These are phyloP conservation scores for Epichloe uncinata DNA, from an alignment of 2,329 filamentous ascomycete species.

Conservation along the genomic window DNA sequence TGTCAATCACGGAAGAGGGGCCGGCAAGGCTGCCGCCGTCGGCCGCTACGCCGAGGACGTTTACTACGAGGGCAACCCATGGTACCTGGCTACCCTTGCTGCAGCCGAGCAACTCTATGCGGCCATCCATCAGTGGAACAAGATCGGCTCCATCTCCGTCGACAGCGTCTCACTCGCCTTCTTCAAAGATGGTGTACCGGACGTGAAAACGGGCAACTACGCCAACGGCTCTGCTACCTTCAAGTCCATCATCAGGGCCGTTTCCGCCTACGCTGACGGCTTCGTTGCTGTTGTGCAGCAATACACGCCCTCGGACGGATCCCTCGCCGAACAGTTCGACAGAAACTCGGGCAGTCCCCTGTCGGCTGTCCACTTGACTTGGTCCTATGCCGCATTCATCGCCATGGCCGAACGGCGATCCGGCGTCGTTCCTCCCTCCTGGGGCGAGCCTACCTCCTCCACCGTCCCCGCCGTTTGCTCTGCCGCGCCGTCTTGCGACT, in stretches of 20 bases:
- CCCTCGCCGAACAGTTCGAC: slow-evolving; percentile 51
- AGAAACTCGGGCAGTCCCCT: slow-evolving; percentile 35
- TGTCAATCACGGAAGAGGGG: slow-evolving; percentile 52
- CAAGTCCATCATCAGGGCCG: slow-evolving; percentile 41
- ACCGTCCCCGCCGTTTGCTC: slow-evolving; percentile 9
- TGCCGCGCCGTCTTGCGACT: slow-evolving; percentile 13
- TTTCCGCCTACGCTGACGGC: slow-evolving; percentile 43
- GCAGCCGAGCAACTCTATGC: slow-evolving; percentile 73
- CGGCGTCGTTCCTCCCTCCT: slow-evolving; percentile 38
- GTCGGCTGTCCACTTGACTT: slow-evolving; percentile 55
- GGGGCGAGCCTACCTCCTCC: slow-evolving; percentile 24
- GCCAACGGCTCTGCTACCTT: slow-evolving; percentile 32
- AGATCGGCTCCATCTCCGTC: slow-evolving; percentile 48
- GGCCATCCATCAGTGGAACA: slow-evolving; percentile 58
- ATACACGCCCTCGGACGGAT: slow-evolving; percentile 49
- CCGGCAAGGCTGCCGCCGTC: slow-evolving; percentile 46
- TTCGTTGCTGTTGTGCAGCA: slow-evolving; percentile 46
- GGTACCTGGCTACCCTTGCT: slow-evolving; percentile 65
- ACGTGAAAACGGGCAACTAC: slow-evolving; percentile 50
- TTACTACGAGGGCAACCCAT: slow-evolving; percentile 70
- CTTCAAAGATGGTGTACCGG: slow-evolving; percentile 52
- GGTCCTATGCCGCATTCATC: slow-evolving; percentile 57
- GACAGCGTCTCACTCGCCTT: slow-evolving; percentile 53
- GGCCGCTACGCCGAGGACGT: slow-evolving; percentile 59
- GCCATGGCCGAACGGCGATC: slow-evolving; percentile 42